Evolutionary conservation across 23 red algal genomes (phyloP), one percentile per base, ranked within the genome.

Genomic region (Gracilaria vermiculophylla): DNA sequence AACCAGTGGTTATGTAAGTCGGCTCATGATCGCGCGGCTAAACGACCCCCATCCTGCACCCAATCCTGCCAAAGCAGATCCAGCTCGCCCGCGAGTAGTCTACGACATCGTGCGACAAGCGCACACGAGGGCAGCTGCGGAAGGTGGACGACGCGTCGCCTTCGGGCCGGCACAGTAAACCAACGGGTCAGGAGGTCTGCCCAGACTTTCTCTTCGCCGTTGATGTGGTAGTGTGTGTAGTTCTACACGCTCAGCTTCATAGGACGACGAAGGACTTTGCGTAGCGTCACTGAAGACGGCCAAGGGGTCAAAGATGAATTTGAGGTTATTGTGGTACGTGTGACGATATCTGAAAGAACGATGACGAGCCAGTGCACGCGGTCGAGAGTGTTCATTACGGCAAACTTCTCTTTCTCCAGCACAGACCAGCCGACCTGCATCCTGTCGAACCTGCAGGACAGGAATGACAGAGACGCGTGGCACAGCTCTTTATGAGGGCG

Each of bases 381-480:
- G 19, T 23, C 17, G n/a, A 57, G 29, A 2, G 76, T 19, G 5
- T 80, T 48, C 2, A 57, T 48, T 4, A 80, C 56, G 1, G 52
- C 45, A 20, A 80, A 80, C 2, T 48, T 21, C 23, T 80, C 76
- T 28, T 80, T 80, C 51, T 80, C 76, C 2, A 48, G 41, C 2
- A n/a, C 5, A 23, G 45, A 36, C 76, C 76, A 80, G n/a, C 28
- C 5, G 3, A 34, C 42, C 2, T 58, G 13, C 2, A 36, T 8
- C 6, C 60, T 61, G 11, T 9, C 7, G 32, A 85, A 85, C 20
- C 6, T 15, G 4, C 37, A 41, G 5, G 81, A 85, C 3, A 85
- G 51, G 60, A 85, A 48, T 28, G 60, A 35, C 16, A 71, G 60
- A 15, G 81, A 61, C 25, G 52, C 81, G 61, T 70, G 81, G 21